Evolutionary conservation across 2,329 filamentous ascomycete species (phyloP).

Genomic region (Penicillium sp.): DNA sequence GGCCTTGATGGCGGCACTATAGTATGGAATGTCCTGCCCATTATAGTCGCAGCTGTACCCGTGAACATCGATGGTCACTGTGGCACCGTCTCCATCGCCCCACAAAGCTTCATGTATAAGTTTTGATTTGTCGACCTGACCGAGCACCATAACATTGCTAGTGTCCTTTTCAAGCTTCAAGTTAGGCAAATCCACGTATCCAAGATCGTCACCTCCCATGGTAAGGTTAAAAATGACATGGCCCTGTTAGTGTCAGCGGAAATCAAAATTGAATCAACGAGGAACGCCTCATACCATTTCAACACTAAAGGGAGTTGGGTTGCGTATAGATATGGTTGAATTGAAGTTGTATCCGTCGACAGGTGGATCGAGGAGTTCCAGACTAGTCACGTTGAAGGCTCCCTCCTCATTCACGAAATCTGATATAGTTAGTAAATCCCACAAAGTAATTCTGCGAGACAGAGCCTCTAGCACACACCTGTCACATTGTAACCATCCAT

Average conservation of each 20-base stretch:
- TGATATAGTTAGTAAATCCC: slow-evolving; percentile 10
- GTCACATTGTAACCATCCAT: slow-evolving; percentile 30
- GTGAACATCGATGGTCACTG: slow-evolving; percentile 27
- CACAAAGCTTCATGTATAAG: slow-evolving; percentile 25
- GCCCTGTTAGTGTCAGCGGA: slow-evolving; percentile 18
- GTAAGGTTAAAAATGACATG: slow-evolving; percentile 31
- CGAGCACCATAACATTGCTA: slow-evolving; percentile 18
- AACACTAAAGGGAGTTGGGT: slow-evolving; percentile 25
- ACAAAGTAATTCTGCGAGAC: background rate
- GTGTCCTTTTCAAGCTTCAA: slow-evolving; percentile 20
- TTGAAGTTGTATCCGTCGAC: slow-evolving; percentile 32
- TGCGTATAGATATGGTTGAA: slow-evolving; percentile 28
- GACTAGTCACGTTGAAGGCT: slow-evolving; percentile 28
- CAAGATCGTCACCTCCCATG: slow-evolving; percentile 21
- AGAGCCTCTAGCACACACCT: slow-evolving; percentile 13
- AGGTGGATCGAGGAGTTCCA: slow-evolving; percentile 20
- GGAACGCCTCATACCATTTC: slow-evolving; percentile 24
- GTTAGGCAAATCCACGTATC: slow-evolving; percentile 29
- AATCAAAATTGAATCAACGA: background rate
- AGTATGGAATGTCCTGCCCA: slow-evolving; percentile 32
- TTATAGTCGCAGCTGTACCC: slow-evolving; percentile 31
- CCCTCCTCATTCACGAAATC: slow-evolving; percentile 26
- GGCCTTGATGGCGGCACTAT: slow-evolving; percentile 28
- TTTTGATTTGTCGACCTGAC: slow-evolving; percentile 22
- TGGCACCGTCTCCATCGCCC: slow-evolving; percentile 20